Base-by-base conservation (phyloP, 2,329 filamentous ascomycete genomes). In the Colletotrichum siamense region DNA sequence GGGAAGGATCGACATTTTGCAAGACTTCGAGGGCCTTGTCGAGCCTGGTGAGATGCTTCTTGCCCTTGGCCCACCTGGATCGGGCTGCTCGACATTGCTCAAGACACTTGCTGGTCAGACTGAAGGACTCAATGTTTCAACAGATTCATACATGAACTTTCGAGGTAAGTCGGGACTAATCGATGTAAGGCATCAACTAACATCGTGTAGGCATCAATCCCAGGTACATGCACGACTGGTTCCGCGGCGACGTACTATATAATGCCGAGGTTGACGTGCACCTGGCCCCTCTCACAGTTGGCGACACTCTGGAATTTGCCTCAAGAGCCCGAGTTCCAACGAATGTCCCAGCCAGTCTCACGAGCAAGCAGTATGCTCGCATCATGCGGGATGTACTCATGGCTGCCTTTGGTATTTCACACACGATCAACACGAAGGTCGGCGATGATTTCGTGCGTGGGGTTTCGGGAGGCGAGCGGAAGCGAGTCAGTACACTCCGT, bases 51-150 rank as follows among this genome's bases (percentile, higher is more conserved):
- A 92, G 84, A 89, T 92, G 87, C 83, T 91, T 24, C 87, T 91
- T n/a, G 90, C 91, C 10, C 86, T 92, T 6, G 90, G 90, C n/a
- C 89, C 89, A 62, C 90, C 91, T 6, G 85, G 85, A 4, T 81
- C 83, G 1, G 91, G 91, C n/a, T 95, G 93, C 79, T 92, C 92
- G 10, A 94, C 93, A 1, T 91, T 95, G 78, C 85, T 95, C 70
- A 94, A 94, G 82, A 91, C 92, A 3, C 34, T 78, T 6, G 69
- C 77, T 24, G 77, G 77, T 3, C 68, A 76, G 10, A 78, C 75
- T 1, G 65, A 82, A 5, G 82, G 82, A 0, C 76, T 83, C 1
- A 78, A 79, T 8, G 75, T 83, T 6, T 66, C 73, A 2, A 32
- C 78, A 0, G 77, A 82, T 0, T 78, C 82, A 1, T 82, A 83